Evolutionary conservation across 495 filamentous ascomycete genomes (phyloP), one percentile per base, ranked within the genome.

Genomic region (Pyrenula aspistea): DNA sequence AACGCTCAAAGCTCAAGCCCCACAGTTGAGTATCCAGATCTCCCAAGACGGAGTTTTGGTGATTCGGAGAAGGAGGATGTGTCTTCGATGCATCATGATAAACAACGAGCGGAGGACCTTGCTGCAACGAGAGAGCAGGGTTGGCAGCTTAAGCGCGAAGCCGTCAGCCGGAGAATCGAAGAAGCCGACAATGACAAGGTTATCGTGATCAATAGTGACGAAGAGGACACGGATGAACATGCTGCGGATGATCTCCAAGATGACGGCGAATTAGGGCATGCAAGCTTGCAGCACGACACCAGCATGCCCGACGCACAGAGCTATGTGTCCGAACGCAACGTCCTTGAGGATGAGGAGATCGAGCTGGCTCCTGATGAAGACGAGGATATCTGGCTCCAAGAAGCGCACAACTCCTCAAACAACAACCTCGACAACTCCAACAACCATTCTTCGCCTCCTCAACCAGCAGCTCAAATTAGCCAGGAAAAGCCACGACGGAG

Each of bases 151-250:
- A 75, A 79, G 50, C 68, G 78, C 42, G 73, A 81, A 55, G 69
- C 67, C 10, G 71, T 81, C 25, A 80, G 73, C 60, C 71, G 65
- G 10, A 67, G 78, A 42, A 78, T 80, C 53, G 61, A 75, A 49
- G 67, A 73, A 59, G 71, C 77, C 19, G 73, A 73, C 53, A 62
- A 67, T 3, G 75, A 70, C 53, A 67, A 75, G 57, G 67, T 81
- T 24, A 76, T 82, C 55, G 68, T 74, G 24, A 73, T 81, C 57
- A 67, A 79, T 25, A 77, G 77, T 50, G 76, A 80, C 61, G 65
- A 66, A 4, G 61, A 60, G 47, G 62, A 25, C 10, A 10, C 22
- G 10, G 62, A 60, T 12, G 25, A 52, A 22, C 10, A 56, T 2
- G 21, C 10, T 22, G 15, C 12, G 15, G 24, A 54, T 11, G 55